Evolutionary conservation across 2,329 filamentous ascomycete genomes (phyloP).

Genomic region (Aspergillus costaricaensis): DNA sequence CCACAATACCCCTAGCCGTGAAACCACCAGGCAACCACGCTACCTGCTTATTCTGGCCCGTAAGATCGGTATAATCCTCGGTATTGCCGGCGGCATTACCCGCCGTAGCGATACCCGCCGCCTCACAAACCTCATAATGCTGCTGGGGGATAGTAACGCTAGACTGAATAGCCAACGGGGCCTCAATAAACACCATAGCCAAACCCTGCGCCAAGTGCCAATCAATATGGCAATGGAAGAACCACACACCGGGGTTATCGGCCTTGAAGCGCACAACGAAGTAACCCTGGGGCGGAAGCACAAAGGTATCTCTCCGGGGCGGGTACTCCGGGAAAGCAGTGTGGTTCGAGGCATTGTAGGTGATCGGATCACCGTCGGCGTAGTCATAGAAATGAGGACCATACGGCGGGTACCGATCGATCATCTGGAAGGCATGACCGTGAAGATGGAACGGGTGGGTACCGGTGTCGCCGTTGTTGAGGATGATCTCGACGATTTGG

Average conservation of each 20-base stretch:
- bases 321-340: conserved; percentile 55
- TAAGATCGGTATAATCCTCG: conserved; percentile 62
- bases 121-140: conserved; percentile 61
- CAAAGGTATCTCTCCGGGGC: conserved; percentile 68
- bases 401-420: conserved; percentile 60
- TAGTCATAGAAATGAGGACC: conserved; percentile 59
- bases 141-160: conserved; percentile 62
- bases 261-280: conserved; percentile 59
- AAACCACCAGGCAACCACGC: conserved; percentile 67
- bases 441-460: conserved; percentile 56
- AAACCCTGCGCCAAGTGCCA: conserved; percentile 74
- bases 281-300: conserved; percentile 66
- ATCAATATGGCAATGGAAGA: conserved; percentile 80
- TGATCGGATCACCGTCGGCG: conserved; percentile 35
- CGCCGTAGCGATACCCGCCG: conserved; percentile 50
- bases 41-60: conserved; percentile 60
- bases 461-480: conserved; percentile 47
- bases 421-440: conserved; percentile 66
- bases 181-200: conserved; percentile 65
- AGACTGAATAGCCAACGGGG: conserved; percentile 63
- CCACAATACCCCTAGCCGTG: conserved; percentile 69
- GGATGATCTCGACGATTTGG: conserved; percentile 46
- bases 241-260: conserved; percentile 59
- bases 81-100: conserved; percentile 79
- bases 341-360: conserved; percentile 30